Conservation (phyloP, 164 flowering plant genomes). For the Taxillus chinensis region DNA sequence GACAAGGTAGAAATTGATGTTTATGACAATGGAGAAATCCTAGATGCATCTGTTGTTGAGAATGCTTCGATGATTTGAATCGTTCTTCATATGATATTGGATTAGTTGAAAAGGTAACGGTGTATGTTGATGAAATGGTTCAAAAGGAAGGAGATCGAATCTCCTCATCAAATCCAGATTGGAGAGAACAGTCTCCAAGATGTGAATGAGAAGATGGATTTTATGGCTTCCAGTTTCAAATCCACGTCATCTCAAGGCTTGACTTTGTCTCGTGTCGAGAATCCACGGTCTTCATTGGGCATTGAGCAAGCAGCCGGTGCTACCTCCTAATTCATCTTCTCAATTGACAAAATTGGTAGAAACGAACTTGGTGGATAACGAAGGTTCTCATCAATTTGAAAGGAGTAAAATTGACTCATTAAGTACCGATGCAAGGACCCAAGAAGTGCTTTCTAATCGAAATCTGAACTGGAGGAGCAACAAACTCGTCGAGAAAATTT, state of each 20-base stretch:
- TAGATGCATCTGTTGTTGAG: conserved; percentile 12
- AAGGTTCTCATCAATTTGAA: conserved; percentile 5
- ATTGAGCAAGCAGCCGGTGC: conserved; percentile 5
- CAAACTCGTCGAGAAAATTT: conserved; percentile 17
- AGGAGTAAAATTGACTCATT: conserved; percentile 8
- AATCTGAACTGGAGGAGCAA: conserved; percentile 13
- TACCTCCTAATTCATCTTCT: no score
- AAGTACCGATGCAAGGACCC: not conserved
- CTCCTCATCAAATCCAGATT: conserved; percentile 8
- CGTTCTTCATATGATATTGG: conserved; percentile 12
- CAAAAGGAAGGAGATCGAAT: conserved; percentile 13
- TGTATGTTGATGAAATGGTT: not conserved
- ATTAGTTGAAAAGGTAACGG: conserved; percentile 13
- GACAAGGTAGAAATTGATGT: conserved; percentile 10
- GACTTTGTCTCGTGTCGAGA: not conserved
- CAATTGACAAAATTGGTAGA: no score
- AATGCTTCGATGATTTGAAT: conserved; percentile 9
- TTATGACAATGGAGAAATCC: conserved; percentile 11
- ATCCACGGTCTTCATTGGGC: conserved; percentile 4
- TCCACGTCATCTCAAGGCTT: not conserved
- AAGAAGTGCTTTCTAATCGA: conserved; percentile 14
- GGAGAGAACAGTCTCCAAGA: conserved; percentile 1
- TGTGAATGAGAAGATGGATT: not conserved
- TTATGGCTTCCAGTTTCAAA: not conserved
- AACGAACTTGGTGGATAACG: not conserved